These are phyloP conservation scores for Dittrichia graveolens DNA, from an alignment of 129 eudicot genomes.

Conservation along the genomic window DNA sequence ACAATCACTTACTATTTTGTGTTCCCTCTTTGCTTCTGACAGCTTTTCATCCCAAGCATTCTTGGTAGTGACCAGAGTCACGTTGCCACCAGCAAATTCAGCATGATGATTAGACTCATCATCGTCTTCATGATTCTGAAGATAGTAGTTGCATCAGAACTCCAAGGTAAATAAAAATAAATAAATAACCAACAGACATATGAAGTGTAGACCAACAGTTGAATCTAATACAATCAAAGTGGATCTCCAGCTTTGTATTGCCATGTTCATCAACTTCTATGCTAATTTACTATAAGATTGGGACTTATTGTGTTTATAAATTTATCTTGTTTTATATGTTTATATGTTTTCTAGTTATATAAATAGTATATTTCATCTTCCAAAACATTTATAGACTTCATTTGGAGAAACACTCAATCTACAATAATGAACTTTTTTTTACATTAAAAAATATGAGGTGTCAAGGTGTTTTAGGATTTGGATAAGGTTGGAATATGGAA, in stretches of 20 bases:
- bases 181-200: not conserved
- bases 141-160: conserved; percentile 16
- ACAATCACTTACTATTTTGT: conserved; percentile 45
- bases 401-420: not conserved
- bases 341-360: not conserved
- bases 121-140: conserved; percentile 38
- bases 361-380: not conserved
- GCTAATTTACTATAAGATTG: not conserved
- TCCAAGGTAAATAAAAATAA: conserved; percentile 1
- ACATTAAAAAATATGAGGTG: not conserved
- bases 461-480: not conserved
- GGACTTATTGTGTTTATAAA: not conserved
- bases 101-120: conserved; percentile 52
- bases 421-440: not conserved
- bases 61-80: conserved; percentile 49
- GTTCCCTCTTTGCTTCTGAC: conserved; percentile 45
- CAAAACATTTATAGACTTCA: not conserved
- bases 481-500: not conserved
- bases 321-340: not conserved
- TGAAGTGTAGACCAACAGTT: not conserved
- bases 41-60: conserved; percentile 55
- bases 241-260: conserved; percentile 13
- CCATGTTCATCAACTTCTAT: not conserved
- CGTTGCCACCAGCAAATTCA: conserved; percentile 51
- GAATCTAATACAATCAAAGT: conserved; percentile 19